Base-by-base conservation (phyloP, 2,329 filamentous ascomycete genomes). In the Colletotrichum sp. region DNA sequence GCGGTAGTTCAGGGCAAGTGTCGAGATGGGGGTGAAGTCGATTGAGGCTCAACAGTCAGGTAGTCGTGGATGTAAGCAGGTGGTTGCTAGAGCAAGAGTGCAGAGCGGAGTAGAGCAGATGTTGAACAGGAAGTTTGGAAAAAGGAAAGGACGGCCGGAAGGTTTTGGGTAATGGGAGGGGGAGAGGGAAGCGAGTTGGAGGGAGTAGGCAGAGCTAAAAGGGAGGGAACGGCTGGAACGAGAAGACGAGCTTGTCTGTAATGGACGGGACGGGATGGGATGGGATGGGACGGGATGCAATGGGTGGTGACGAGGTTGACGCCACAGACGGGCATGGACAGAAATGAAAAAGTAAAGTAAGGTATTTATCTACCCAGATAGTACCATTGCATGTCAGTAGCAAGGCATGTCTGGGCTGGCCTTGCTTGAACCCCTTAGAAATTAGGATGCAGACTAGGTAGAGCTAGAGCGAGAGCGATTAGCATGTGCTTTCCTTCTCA, bases 271-370 rank as follows among this genome's bases (percentile, higher is more conserved):
- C 22, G 59, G 16, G n/a, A 62, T 32, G 24, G 57, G 57, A 30
- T 22, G 52, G 52, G 52, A 57, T 44, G 39, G 39, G 18, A 44
- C 39, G 18, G 34, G 55, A 68, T 72, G 57, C 52, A 32, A 30
- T 36, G n/a, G 60, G 36, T 75, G 72, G 55, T 75, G 72, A 75
- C 73, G 73, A 75, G 73, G 44, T 75, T 63, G 70, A 68, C 73
- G 73, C 73, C 73, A 75, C 73, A 72, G 39, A 68, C 44, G 62
- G 62, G 52, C 55, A 75, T 72, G 72, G 72, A 72, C 68, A 66
- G 68, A 72, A 63, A 75, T 72, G 72, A 75, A 73, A 75, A 44
- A 44, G 39, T 44, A 44, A 44, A 44, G 39, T 44, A 44, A 44
- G 39, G 73, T 75, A 75, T 72, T 72, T 75, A 75, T 75, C 64